A percentile compares a stretch with the other conserved stretches of the same genome.
phyloP scores from a whole-genome alignment of 177 flowering plant genomes.

The Vitis hybrid region DNA sequence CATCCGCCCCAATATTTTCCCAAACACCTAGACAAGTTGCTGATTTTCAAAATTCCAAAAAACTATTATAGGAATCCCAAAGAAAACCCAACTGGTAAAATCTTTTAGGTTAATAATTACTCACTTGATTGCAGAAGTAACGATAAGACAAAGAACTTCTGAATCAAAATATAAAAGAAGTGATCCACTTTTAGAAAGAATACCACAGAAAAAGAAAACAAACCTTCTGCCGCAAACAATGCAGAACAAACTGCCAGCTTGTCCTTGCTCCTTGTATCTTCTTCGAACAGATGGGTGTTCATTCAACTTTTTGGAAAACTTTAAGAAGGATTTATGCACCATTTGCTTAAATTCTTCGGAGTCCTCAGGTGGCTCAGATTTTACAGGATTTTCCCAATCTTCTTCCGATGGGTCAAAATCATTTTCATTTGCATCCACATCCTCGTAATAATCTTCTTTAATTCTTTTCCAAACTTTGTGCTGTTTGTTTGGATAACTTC shows the following conservation, averaged over 20 bases:
- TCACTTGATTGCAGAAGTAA: slow-evolving; percentile 5
- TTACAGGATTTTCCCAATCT: slow-evolving; percentile 12
- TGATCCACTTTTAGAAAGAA: slow-evolving; percentile 10
- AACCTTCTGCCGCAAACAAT: slow-evolving; percentile 55
- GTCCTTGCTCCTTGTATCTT: slow-evolving; percentile 52
- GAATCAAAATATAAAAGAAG: slow-evolving; percentile 6
- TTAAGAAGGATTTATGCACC: slow-evolving; percentile 37
- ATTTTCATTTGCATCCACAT: slow-evolving; percentile 12
- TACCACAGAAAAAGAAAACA: slow-evolving; percentile 26
- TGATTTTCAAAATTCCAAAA: neutral
- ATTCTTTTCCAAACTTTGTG: slow-evolving; percentile 29
- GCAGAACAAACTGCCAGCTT: slow-evolving; percentile 55
- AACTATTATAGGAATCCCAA: neutral
- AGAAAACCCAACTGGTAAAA: neutral
- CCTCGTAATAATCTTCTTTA: slow-evolving; percentile 20
- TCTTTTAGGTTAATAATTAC: neutral
- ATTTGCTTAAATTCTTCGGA: slow-evolving; percentile 44
- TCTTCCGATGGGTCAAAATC: slow-evolving; percentile 18
- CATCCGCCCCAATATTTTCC: neutral
- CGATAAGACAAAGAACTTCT: slow-evolving; percentile 10
- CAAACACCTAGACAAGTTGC: neutral
- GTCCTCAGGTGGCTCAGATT: slow-evolving; percentile 36
- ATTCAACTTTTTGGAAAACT: slow-evolving; percentile 40
- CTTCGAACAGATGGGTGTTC: slow-evolving; percentile 32
- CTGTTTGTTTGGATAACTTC: slow-evolving; percentile 19